Percentiles rank a stretch among this genome's conserved stretches.
phyloP scores from a whole-genome alignment of 2,329 filamentous ascomycete genomes.

The Trichoderma sp. region DNA sequence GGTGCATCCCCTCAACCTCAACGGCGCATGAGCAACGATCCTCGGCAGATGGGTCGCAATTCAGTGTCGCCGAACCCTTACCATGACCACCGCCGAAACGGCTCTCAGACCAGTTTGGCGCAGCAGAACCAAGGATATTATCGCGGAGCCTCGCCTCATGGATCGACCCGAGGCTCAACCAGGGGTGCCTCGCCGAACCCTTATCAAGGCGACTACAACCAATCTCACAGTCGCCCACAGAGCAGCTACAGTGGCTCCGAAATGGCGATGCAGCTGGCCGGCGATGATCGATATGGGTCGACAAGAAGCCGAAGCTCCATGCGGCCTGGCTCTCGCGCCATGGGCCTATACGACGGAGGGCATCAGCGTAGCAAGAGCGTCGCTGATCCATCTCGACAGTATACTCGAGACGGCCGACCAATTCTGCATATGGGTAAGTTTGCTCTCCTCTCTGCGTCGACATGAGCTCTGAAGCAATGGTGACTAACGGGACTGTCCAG shows the following conservation, averaged over 20 bases:
- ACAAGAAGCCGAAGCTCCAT: conserved; percentile 52
- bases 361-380: conserved; percentile 78
- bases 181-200: conserved; percentile 53
- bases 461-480: not conserved
- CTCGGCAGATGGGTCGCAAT: conserved; percentile 47
- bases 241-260: conserved; percentile 56
- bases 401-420: conserved; percentile 80
- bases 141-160: conserved; percentile 55
- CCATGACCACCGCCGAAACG: conserved; percentile 38
- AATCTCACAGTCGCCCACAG: conserved; percentile 48
- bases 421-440: conserved; percentile 91
- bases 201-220: conserved; percentile 47
- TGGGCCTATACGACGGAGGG: conserved; percentile 60
- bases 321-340: conserved; percentile 54
- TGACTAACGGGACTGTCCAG: conserved; percentile 50
- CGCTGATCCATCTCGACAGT: conserved; percentile 78
- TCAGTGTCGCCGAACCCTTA: conserved; percentile 69
- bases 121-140: conserved; percentile 55
- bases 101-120: conserved; percentile 46
- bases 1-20: conserved; percentile 64
- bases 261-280: conserved; percentile 71
- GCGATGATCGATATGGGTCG: conserved; percentile 62
- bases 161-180: conserved; percentile 48
- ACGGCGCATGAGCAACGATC: conserved; percentile 52
- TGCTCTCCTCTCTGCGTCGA: conserved; percentile 4